A percentile compares a stretch with the other conserved stretches of the same genome.
Conservation (phyloP, 305 asterid species). For the Solanum chacoense region DNA sequence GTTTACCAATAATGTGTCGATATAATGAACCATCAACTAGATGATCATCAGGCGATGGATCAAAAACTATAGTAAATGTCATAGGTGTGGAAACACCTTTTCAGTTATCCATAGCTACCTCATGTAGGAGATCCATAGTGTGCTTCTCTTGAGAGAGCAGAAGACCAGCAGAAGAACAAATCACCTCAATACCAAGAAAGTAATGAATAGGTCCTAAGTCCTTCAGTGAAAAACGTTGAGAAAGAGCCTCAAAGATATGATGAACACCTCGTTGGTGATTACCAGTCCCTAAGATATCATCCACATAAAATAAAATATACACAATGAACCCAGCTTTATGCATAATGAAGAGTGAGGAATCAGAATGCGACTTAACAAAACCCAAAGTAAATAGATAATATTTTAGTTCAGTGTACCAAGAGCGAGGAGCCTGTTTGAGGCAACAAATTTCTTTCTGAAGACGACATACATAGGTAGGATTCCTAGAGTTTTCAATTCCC, state of each 20-base stretch:
- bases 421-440: not conserved
- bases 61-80: not conserved
- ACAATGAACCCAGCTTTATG: not conserved
- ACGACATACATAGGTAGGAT: not conserved
- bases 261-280: not conserved
- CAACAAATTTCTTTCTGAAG: not conserved
- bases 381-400: not conserved
- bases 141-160: not conserved
- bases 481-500: not conserved
- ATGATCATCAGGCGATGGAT: not conserved
- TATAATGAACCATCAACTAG: not conserved
- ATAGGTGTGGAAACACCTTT: not conserved
- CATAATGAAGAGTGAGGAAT: not conserved
- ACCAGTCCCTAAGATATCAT: not conserved
- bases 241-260: not conserved
- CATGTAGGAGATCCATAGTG: not conserved
- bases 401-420: not conserved
- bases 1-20: not conserved
- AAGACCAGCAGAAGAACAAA: not conserved
- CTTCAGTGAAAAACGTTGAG: too few species aligned
- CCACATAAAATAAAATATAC: not conserved
- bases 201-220: not conserved
- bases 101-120: not conserved
- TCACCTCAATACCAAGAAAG: not conserved
- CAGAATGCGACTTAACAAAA: not conserved